Percentiles rank a stretch among this genome's conserved stretches.
These are phyloP conservation scores for Amanita muscaria DNA, from an alignment of 768 basidiomycete species.

Conservation along the genomic window DNA sequence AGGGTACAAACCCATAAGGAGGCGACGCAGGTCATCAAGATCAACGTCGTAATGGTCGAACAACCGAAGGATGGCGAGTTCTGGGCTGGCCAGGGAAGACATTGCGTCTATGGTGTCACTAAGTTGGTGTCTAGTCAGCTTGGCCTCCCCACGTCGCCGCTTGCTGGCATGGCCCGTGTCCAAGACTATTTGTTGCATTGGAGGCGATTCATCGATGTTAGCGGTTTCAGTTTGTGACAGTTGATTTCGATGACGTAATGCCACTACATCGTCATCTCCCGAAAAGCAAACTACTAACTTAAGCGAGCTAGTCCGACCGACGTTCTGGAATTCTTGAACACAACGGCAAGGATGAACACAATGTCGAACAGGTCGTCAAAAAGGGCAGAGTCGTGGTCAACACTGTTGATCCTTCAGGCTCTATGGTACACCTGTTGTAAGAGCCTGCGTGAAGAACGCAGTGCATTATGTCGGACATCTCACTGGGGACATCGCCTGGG, in stretches of 20 bases:
- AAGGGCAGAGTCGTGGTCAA: conserved; percentile 64
- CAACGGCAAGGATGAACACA: conserved; percentile 46
- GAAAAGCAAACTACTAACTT: conserved; percentile 49
- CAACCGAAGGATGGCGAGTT: conserved; percentile 10
- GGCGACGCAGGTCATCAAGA: conserved; percentile 7
- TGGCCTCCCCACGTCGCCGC: conserved; percentile 7
- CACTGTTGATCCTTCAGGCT: conserved; percentile 62
- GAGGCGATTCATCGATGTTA: too few species aligned
- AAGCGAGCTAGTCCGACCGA: conserved; percentile 36
- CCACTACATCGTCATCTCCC: conserved; percentile 63
- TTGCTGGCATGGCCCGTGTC: too few species aligned
- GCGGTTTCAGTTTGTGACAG: too few species aligned
- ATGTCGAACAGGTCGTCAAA: conserved; percentile 51
- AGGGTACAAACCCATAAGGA: conserved; percentile 8
- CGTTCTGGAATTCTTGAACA: conserved; percentile 41
- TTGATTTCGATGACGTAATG: too few species aligned
- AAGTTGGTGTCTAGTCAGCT: conserved; percentile 6
- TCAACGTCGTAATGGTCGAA: conserved; percentile 9
- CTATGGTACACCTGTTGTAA: conserved; percentile 67
- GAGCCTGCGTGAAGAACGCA: conserved; percentile 64
- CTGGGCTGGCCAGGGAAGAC: conserved; percentile 6
- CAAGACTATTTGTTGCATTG: too few species aligned
- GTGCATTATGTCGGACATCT: conserved; percentile 87
- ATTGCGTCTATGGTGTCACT: conserved; percentile 6
- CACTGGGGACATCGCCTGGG: conserved; percentile 65